Conservation (phyloP, 805 yeast genomes). For the Zygoascus tannicola region DNA sequence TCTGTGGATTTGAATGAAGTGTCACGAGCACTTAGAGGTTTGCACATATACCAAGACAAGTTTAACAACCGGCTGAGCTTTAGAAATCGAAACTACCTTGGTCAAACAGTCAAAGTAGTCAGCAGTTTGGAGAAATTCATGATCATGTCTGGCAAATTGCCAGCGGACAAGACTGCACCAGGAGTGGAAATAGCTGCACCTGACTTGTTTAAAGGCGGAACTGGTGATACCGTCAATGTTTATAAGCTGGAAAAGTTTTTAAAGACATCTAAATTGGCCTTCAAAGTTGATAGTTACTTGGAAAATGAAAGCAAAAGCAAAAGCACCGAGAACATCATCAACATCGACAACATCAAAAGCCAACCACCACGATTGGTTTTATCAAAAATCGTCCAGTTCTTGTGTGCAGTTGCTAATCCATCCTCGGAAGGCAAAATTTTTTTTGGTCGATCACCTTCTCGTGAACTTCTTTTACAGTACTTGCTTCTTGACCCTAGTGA, state of each 20-base stretch:
- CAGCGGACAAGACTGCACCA: slow-evolving; percentile 29
- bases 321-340: no score
- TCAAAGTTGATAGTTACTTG: slow-evolving; percentile 68
- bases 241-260: slow-evolving; percentile 58
- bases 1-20: slow-evolving; percentile 45
- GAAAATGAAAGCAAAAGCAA: no score
- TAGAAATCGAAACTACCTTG: slow-evolving; percentile 59
- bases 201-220: slow-evolving; percentile 47
- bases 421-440: slow-evolving; percentile 71
- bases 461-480: slow-evolving; percentile 42
- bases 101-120: slow-evolving; percentile 53
- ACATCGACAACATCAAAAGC: no score
- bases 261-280: slow-evolving; percentile 63
- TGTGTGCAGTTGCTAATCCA: slow-evolving; percentile 61
- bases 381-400: slow-evolving; percentile 56
- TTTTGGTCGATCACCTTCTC: slow-evolving; percentile 37
- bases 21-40: slow-evolving; percentile 34
- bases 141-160: slow-evolving; percentile 16
- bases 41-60: slow-evolving; percentile 47
- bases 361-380: slow-evolving; percentile 44
- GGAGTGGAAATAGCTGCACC: slow-evolving; percentile 47
- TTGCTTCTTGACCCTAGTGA: slow-evolving; percentile 73
- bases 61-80: slow-evolving; percentile 59
- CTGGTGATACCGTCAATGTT: slow-evolving; percentile 65
- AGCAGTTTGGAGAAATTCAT: slow-evolving; percentile 44